Evolutionary conservation across 2,329 filamentous ascomycete species (phyloP), one percentile per base, ranked within the genome.

Genomic region (Phialemoniopsis sp.): DNA sequence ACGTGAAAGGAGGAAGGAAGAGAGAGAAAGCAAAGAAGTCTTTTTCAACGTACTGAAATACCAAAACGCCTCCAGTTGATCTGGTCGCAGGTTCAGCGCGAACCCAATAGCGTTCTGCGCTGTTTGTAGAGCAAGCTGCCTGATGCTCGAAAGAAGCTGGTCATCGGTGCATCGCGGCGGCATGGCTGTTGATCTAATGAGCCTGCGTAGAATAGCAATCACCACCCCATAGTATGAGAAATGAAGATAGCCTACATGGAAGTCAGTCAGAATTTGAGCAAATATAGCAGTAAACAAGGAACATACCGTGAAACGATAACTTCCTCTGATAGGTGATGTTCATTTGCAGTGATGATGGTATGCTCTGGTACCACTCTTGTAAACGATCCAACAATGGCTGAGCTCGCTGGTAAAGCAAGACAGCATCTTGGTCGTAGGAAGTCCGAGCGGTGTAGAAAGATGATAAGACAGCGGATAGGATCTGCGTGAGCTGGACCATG

Each of bases 161-260:
- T 57, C 50, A 33, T 58, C 51, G n/a, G 43, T 35, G 40, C 56
- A 59, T 13, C 51, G 49, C 18, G 56, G 55, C 2, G 54, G 45
- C n/a, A 59, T 39, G 7, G 55, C 54, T 26, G 55, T 55, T 31
- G 55, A 59, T 26, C 55, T 54, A 5, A 72, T 59, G 41, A 72
- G 63, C 6, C 67, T 63, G 6, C 67, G 63, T 45, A 71, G 66
- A 3, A 72, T 55, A 16, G 65, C 64, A 44, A 71, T 68, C 38
- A 65, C 62, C 1, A 68, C 67, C 3, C 66, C 67, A 42, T 70
- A 64, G 50, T 71, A 72, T 10, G 66, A 68, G 15, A 72, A 59
- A 39, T 70, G 64, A 12, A 72, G 51, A 29, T 63, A 66, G 4
- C 67, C 63, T 26, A 26, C 6, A 26, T 10, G 6, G 10, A 26